phyloP scores from a whole-genome alignment of 2,329 filamentous ascomycete genomes.

The Niveomyces coronatus region DNA sequence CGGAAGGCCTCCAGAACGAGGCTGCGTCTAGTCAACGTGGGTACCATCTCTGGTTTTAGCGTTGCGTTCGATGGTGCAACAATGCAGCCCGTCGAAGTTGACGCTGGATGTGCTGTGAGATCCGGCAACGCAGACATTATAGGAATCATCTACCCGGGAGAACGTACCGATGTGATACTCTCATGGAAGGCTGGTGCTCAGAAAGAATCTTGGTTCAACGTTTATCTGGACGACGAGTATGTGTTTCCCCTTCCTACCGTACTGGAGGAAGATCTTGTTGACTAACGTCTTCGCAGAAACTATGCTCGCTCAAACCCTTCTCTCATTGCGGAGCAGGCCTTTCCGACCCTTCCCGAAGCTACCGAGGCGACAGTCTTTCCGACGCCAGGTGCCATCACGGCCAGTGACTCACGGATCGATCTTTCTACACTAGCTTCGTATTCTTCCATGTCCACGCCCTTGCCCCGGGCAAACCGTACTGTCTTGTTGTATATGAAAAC shows the following conservation, averaged over 20 bases:
- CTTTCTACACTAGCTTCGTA: background rate
- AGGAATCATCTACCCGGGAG: slow-evolving; percentile 18
- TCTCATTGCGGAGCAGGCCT: slow-evolving; percentile 5
- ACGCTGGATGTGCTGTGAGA: slow-evolving; percentile 14
- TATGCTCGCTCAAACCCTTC: slow-evolving; percentile 15
- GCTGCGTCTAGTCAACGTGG: slow-evolving; percentile 17
- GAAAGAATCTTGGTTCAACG: slow-evolving; percentile 12
- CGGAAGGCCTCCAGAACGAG: slow-evolving; percentile 7
- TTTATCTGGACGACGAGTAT: slow-evolving; percentile 19
- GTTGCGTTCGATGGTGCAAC: slow-evolving; percentile 14
- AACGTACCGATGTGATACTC: slow-evolving; percentile 15
- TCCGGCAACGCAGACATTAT: slow-evolving; percentile 10
- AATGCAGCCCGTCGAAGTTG: slow-evolving; percentile 14
- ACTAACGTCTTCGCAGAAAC: slow-evolving; percentile 11
- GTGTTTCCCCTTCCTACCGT: background rate
- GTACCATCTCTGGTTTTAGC: slow-evolving; percentile 15
- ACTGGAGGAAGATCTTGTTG: background rate
- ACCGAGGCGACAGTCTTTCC: background rate
- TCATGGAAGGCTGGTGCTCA: slow-evolving; percentile 10
- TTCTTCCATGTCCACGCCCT: background rate
- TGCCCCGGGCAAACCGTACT: slow-evolving; percentile 13
- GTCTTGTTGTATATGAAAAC: slow-evolving; percentile 17
- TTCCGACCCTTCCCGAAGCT: slow-evolving; percentile 6
- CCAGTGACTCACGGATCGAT: background rate
- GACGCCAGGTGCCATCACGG: background rate